phyloP scores from a whole-genome alignment of 1,139 yeast species.

The Arxiozyma telluris region DNA sequence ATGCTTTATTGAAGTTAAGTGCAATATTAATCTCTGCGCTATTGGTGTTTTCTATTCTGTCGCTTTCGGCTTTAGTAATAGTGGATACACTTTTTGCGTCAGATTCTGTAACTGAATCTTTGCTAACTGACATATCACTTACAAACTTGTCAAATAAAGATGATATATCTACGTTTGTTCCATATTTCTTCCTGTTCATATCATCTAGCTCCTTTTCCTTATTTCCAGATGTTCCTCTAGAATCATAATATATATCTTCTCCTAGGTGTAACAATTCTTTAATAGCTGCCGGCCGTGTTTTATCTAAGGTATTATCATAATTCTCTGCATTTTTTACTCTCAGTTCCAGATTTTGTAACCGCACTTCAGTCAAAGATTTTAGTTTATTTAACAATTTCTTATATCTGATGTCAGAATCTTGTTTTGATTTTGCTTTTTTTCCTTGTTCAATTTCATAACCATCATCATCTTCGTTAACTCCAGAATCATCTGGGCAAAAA shows the following conservation, averaged over 20 bases:
- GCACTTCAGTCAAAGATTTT: conserved; percentile 15
- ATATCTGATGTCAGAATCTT: conserved; percentile 22
- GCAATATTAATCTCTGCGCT: conserved; percentile 16
- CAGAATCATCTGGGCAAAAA: conserved; percentile 11
- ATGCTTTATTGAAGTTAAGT: conserved; percentile 18
- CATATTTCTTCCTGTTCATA: conserved; percentile 15
- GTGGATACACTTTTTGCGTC: not conserved
- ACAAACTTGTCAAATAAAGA: not conserved
- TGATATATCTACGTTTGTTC: conserved; percentile 1
- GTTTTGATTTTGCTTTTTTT: conserved; percentile 18
- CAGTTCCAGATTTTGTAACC: conserved; percentile 18
- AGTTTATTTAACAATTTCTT: conserved; percentile 18
- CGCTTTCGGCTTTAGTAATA: not conserved
- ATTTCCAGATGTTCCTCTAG: conserved; percentile 19
- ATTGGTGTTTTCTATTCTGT: not conserved
- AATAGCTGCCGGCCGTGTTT: conserved; percentile 15
- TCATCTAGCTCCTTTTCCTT: conserved; percentile 19
- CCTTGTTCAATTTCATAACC: conserved; percentile 25
- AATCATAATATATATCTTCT: conserved; percentile 24
- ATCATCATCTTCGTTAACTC: conserved; percentile 23
- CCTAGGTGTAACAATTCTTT: conserved; percentile 22
- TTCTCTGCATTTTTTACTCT: conserved; percentile 17
- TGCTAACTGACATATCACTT: not conserved
- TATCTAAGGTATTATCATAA: conserved; percentile 15
- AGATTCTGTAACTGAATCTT: not conserved